Evolutionary conservation across 371 early-diverging fungal genomes (phyloP).

Genomic region (Mortierella sp.): DNA sequence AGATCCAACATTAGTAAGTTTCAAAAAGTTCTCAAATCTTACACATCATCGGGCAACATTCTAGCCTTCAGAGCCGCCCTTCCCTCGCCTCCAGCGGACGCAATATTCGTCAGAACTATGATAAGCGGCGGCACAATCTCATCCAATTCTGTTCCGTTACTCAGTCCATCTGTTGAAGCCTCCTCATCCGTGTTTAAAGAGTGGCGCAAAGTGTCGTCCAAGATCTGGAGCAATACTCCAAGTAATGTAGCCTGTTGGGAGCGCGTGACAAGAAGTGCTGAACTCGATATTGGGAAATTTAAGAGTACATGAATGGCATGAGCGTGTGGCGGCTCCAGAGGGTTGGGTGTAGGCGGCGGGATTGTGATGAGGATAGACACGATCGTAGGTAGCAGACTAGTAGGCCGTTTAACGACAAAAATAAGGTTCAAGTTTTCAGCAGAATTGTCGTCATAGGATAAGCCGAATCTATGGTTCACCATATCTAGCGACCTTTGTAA

Average conservation of each 20-base stretch:
- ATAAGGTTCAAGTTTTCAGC: too few relatives aligned
- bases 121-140: slow-evolving; percentile 76
- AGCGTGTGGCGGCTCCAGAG: slow-evolving; percentile 77
- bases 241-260: slow-evolving; percentile 34
- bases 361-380: slow-evolving; percentile 56
- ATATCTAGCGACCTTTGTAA: too few relatives aligned
- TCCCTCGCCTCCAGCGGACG: slow-evolving; percentile 59
- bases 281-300: slow-evolving; percentile 37
- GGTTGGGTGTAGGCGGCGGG: slow-evolving; percentile 63
- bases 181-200: slow-evolving; percentile 50
- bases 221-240: slow-evolving; percentile 29
- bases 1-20: neutral
- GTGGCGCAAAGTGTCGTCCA: slow-evolving; percentile 47
- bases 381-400: slow-evolving; percentile 60
- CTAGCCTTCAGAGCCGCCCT: slow-evolving; percentile 49
- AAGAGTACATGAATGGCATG: slow-evolving; percentile 74
- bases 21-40: slow-evolving; percentile 28
- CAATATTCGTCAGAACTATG: slow-evolving; percentile 64
- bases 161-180: slow-evolving; percentile 30
- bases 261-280: slow-evolving; percentile 41
- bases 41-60: slow-evolving; percentile 75
- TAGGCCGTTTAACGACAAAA: neutral
- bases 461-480: too few relatives aligned
- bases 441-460: too few relatives aligned
- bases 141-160: slow-evolving; percentile 62